These are phyloP conservation scores for Phytopythium mirpurense DNA, from an alignment of 352 stramenopile genomes.

Conservation along the genomic window DNA sequence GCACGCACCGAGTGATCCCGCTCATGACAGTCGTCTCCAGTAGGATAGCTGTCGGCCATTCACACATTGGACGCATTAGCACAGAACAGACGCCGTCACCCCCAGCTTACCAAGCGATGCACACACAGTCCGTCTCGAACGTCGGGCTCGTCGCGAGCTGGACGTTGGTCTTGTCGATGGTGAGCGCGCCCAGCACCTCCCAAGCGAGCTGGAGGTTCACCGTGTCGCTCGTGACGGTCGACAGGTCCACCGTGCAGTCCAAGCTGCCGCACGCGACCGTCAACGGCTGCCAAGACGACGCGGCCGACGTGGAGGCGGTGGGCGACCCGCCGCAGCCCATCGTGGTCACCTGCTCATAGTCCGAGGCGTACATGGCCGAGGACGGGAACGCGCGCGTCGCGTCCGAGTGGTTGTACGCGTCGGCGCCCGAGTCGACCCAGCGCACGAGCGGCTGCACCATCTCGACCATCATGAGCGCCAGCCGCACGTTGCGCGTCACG, in stretches of 20 bases:
- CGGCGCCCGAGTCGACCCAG: slow-evolving; percentile 41
- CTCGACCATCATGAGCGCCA: slow-evolving; percentile 94
- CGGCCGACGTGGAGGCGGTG: not conserved
- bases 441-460: slow-evolving; percentile 93
- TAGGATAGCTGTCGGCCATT: slow-evolving; percentile 26
- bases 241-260: slow-evolving; percentile 7
- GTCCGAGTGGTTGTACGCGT: slow-evolving; percentile 5
- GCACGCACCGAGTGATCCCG: slow-evolving; percentile 46
- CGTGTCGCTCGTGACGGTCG: slow-evolving; percentile 11
- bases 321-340: slow-evolving; percentile 48
- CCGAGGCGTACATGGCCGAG: slow-evolving; percentile 37
- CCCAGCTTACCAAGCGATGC: too few species aligned
- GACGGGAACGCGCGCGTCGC: slow-evolving; percentile 28
- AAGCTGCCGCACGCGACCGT: slow-evolving; percentile 40
- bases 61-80: not conserved
- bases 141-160: slow-evolving; percentile 46
- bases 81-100: too few species aligned
- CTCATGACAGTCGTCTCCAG: slow-evolving; percentile 35
- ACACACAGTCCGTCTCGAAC: slow-evolving; percentile 35
- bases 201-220: slow-evolving; percentile 66
- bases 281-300: not conserved
- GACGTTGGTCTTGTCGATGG: slow-evolving; percentile 64
- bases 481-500: slow-evolving; percentile 92
- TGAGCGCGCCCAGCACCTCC: slow-evolving; percentile 77
- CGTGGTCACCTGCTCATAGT: slow-evolving; percentile 30